phyloP scores from a whole-genome alignment of 2,329 filamentous ascomycete species.

The Stemphylium lycopersici region DNA sequence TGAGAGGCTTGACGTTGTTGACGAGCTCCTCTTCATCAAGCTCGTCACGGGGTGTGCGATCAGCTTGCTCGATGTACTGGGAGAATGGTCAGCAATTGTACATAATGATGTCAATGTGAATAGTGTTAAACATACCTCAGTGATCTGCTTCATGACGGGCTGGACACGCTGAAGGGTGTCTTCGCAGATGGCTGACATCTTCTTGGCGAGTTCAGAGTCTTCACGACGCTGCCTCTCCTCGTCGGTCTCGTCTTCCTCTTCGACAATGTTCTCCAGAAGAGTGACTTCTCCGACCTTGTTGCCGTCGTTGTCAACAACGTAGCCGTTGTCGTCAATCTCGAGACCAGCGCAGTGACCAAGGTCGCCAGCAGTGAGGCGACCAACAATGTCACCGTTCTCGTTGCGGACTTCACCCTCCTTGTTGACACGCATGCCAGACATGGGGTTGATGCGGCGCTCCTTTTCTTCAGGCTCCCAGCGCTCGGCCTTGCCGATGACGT shows the following conservation, averaged over 20 bases:
- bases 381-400: conserved; percentile 58
- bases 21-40: conserved; percentile 90
- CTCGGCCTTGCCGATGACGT: conserved; percentile 59
- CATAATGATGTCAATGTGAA: neutral
- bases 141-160: conserved; percentile 86
- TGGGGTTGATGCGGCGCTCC: conserved; percentile 63
- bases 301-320: conserved; percentile 61
- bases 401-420: conserved; percentile 61
- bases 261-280: conserved; percentile 65
- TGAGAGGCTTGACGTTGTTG: conserved; percentile 82
- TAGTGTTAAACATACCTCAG: conserved; percentile 62
- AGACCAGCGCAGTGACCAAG: conserved; percentile 60
- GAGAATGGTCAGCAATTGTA: conserved; percentile 33
- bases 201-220: conserved; percentile 77
- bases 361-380: conserved; percentile 58
- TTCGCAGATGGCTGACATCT: conserved; percentile 74
- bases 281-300: conserved; percentile 70
- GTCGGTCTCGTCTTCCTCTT: conserved; percentile 60
- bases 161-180: conserved; percentile 83
- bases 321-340: conserved; percentile 60
- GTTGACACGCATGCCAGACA: conserved; percentile 62
- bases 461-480: conserved; percentile 61
- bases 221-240: conserved; percentile 56
- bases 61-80: conserved; percentile 77
- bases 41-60: conserved; percentile 82